Evolutionary conservation across 2,329 filamentous ascomycete species (phyloP), one percentile per base, ranked within the genome.

Genomic region (Xenoacremonium recifei): DNA sequence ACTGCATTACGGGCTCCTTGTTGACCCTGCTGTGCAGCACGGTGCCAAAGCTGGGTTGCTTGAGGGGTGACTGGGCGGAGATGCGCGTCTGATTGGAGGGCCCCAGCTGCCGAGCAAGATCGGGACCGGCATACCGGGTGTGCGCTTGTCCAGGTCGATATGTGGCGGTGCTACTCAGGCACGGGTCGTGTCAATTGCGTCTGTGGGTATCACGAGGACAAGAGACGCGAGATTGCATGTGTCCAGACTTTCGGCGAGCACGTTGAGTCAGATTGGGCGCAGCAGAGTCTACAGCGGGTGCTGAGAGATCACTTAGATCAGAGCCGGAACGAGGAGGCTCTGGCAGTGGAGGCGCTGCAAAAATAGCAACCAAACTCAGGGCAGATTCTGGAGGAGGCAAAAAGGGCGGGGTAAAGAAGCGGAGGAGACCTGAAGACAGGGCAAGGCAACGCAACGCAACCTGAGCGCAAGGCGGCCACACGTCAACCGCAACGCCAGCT

Each of bases 41-140:
- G 54, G 21, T 55, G 54, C 54, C 54, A 51, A 55, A 55, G 50
- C 43, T 54, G 57, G 50, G 51, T 48, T 43, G 40, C 33, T 29
- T 34, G 15, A 31, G 33, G 17, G 21, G 18, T 17, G 21, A 50
- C 46, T 36, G n/a, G 23, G 23, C 23, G 7, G 23, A 27, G n/a
- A 39, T 46, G 40, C 27, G 30, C 17, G 21, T 30, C 39, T 48
- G 40, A 57, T 50, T 57, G 54, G 46, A 20, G 29, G n/a, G 15
- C 12, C 10, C 36, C 18, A 35, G 13, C n/a, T 21, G 9, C 33
- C 23, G 29, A 37, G 25, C 12, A 39, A 42, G 47, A 50, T 57
- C 46, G 42, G 40, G 42, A 42, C 41, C 39, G 32, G 41, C 37
- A 40, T 27, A n/a, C 43, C 46, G 35, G 46, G 45, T 57, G 50